Percentiles rank a stretch among this genome's conserved stretches.
These are phyloP conservation scores for Exophiala viscosa DNA, from an alignment of 2,329 filamentous ascomycete species.

Conservation along the genomic window DNA sequence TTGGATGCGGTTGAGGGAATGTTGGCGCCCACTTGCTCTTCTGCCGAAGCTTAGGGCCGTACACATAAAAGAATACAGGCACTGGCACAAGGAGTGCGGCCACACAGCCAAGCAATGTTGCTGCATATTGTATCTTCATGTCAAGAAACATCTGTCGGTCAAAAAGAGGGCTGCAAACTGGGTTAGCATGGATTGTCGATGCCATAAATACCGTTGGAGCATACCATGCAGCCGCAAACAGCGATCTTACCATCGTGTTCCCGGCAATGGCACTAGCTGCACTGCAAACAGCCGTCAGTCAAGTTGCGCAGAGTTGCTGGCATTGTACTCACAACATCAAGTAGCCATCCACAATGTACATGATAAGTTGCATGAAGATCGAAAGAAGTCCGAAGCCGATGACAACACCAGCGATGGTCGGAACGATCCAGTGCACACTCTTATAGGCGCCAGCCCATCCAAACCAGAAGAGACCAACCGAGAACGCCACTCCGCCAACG, in stretches of 20 bases:
- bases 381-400: slow-evolving; percentile 39
- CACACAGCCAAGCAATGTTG: slow-evolving; percentile 43
- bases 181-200: no score
- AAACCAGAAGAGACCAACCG: slow-evolving; percentile 57
- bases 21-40: slow-evolving; percentile 48
- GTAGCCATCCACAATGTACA: no score
- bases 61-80: slow-evolving; percentile 42
- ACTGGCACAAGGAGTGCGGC: slow-evolving; percentile 43
- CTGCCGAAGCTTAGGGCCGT: slow-evolving; percentile 37
- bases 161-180: slow-evolving; percentile 40
- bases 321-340: neutral
- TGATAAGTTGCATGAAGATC: no score
- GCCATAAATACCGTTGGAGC: no score
- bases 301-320: slow-evolving; percentile 22
- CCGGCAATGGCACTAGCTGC: slow-evolving; percentile 41
- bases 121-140: slow-evolving; percentile 48
- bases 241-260: slow-evolving; percentile 40
- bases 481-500: slow-evolving; percentile 49
- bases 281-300: slow-evolving; percentile 37
- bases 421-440: slow-evolving; percentile 47
- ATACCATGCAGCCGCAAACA: no score
- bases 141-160: slow-evolving; percentile 43
- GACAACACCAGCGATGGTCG: slow-evolving; percentile 43
- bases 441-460: slow-evolving; percentile 54
- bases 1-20: neutral